phyloP scores from a whole-genome alignment of 192 early-diverging fungal species.

The Mortierella antarctica region DNA sequence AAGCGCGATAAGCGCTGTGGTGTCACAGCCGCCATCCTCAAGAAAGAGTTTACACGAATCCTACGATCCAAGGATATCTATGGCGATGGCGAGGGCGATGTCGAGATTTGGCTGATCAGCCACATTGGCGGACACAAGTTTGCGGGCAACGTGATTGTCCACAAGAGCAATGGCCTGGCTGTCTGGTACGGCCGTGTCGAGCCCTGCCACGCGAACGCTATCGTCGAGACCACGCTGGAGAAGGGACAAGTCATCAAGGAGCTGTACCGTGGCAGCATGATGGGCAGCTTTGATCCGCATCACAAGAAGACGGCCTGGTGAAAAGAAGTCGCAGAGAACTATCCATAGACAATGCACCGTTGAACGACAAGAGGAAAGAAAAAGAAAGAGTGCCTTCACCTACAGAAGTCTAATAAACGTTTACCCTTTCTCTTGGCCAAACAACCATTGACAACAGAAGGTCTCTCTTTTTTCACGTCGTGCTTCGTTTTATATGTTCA shows the following conservation, averaged over 20 bases:
- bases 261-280: constrained; percentile 65
- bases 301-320: constrained; percentile 45
- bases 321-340: not conserved
- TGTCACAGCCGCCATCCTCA: constrained; percentile 61
- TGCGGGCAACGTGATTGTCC: constrained; percentile 69
- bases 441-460: too few species aligned
- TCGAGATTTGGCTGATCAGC: constrained; percentile 61
- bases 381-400: too few species aligned
- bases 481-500: too few species aligned
- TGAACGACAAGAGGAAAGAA: too few species aligned
- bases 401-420: too few species aligned
- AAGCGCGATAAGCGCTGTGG: constrained; percentile 70
- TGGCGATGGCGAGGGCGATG: constrained; percentile 58
- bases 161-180: constrained; percentile 59
- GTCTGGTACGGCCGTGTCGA: constrained; percentile 71
- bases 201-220: constrained; percentile 60
- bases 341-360: too few species aligned
- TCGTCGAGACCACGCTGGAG: constrained; percentile 63
- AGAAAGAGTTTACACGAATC: constrained; percentile 60
- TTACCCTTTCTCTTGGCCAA: too few species aligned
- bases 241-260: constrained; percentile 63
- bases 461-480: too few species aligned
- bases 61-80: constrained; percentile 59
- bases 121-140: constrained; percentile 74
- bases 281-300: constrained; percentile 57